Percentiles rank a stretch among this genome's conserved stretches.
These are phyloP conservation scores for Agapanthus africanus DNA, from an alignment of 106 monocot genomes.

Conservation along the genomic window DNA sequence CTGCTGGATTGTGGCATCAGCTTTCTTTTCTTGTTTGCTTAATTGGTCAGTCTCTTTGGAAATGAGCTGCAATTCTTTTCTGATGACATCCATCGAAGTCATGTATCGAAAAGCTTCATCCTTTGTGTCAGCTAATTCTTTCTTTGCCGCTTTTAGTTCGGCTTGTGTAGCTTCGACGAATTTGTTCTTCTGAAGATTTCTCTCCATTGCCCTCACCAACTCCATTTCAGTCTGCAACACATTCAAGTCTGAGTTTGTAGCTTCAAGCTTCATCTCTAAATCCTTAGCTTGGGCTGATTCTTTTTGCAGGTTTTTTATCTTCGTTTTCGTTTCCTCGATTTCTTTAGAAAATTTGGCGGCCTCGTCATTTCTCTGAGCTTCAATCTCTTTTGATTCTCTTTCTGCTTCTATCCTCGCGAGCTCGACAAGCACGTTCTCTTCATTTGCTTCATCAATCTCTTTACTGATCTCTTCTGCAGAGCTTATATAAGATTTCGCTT, in stretches of 20 bases:
- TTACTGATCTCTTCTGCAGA: slow-evolving; percentile 37
- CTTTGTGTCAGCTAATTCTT: slow-evolving; percentile 41
- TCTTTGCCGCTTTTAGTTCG: slow-evolving; percentile 43
- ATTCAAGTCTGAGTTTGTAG: slow-evolving; percentile 43
- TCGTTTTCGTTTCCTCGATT: slow-evolving; percentile 29
- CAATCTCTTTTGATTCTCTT: slow-evolving; percentile 54
- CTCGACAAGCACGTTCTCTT: slow-evolving; percentile 81
- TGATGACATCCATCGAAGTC: slow-evolving; percentile 59
- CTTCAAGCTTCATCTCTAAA: slow-evolving; percentile 43
- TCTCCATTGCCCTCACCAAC: slow-evolving; percentile 51
- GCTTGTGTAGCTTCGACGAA: slow-evolving; percentile 1
- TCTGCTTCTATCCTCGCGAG: slow-evolving; percentile 84
- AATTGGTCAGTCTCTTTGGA: slow-evolving; percentile 25
- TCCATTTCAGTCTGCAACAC: slow-evolving; percentile 67
- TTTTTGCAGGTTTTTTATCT: slow-evolving; percentile 18
- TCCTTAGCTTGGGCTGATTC: slow-evolving; percentile 29
- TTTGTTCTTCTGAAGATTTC: slow-evolving; percentile 1
- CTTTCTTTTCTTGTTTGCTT: slow-evolving; percentile 40
- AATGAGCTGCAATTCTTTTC: slow-evolving; percentile 34
- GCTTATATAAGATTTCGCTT: slow-evolving; percentile 6
- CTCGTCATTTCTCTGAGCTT: slow-evolving; percentile 32
- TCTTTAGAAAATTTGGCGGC: slow-evolving; percentile 23
- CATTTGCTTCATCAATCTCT: slow-evolving; percentile 49
- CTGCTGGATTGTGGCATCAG: slow-evolving; percentile 37
- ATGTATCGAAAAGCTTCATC: slow-evolving; percentile 66